These are phyloP conservation scores for Globisporangium radiosum DNA, from an alignment of 352 stramenopile species.

Conservation along the genomic window DNA sequence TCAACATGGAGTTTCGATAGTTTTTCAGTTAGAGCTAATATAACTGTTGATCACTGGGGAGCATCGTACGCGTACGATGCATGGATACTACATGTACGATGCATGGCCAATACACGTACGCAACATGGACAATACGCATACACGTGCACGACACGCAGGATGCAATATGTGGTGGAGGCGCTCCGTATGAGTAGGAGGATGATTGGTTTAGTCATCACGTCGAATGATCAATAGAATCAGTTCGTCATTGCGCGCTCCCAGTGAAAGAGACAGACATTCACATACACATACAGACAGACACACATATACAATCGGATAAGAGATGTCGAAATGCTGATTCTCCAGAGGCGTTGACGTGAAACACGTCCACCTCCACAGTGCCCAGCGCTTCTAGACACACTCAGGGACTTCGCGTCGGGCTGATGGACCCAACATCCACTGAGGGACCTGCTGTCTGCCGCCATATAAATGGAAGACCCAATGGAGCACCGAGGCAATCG, in stretches of 20 bases:
- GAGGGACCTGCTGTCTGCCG: conserved; percentile 60
- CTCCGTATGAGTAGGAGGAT: conserved; percentile 76
- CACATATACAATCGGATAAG: conserved; percentile 5
- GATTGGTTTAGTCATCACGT: conserved; percentile 33
- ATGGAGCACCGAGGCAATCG: conserved; percentile 34
- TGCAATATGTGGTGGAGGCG: conserved; percentile 11
- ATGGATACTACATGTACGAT: background rate
- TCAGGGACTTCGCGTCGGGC: conserved; percentile 63
- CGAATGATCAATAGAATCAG: conserved; percentile 18
- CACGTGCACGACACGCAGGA: background rate
- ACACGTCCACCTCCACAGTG: conserved; percentile 59
- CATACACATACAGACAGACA: conserved; percentile 7
- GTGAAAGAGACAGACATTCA: background rate
- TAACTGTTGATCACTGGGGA: conserved; percentile 74
- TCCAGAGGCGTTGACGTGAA: conserved; percentile 52
- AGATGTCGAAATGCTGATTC: conserved; percentile 82
- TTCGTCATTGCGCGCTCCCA: conserved; percentile 40
- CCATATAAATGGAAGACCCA: conserved; percentile 63
- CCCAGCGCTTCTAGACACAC: conserved; percentile 64
- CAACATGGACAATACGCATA: background rate
- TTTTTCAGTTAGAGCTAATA: conserved; percentile 87
- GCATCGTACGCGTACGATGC: background rate
- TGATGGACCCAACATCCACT: conserved; percentile 77
- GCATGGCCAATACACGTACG: background rate
- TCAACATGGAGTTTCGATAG: conserved; percentile 57